Percentiles rank a stretch among this genome's conserved stretches.
Conservation (phyloP, 495 filamentous ascomycete genomes). For the Aspergillus nanangensis region DNA sequence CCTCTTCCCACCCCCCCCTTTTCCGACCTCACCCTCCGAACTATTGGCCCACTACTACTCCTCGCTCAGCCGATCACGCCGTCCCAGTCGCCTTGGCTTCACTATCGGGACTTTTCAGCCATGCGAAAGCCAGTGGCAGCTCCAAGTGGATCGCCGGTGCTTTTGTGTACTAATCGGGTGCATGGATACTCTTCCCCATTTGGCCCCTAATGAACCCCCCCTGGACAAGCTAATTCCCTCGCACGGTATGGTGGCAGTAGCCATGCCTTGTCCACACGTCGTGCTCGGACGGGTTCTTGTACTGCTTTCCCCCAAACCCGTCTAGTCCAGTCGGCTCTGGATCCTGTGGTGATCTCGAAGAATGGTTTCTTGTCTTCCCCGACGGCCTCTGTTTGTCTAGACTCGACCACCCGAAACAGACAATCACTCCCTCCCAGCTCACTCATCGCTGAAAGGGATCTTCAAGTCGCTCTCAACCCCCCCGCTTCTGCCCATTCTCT, state of each 20-base stretch:
- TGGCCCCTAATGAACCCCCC: conserved; percentile 39
- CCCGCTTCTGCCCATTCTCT: neutral
- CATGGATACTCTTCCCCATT: conserved; percentile 32
- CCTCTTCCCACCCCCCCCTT: conserved; percentile 3
- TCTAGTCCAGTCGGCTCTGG: conserved; percentile 8
- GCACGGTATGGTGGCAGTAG: too few relatives aligned
- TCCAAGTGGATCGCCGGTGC: conserved; percentile 27
- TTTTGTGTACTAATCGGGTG: conserved; percentile 32
- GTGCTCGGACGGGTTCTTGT: conserved; percentile 11
- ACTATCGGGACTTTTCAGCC: neutral
- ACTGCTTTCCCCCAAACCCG: conserved; percentile 4
- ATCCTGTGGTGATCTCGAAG: conserved; percentile 12
- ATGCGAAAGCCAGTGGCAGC: conserved; percentile 27
- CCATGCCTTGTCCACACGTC: conserved; percentile 17
- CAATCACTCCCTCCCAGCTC: neutral
- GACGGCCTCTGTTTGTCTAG: conserved; percentile 16
- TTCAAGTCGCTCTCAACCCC: conserved; percentile 2
- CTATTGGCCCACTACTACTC: neutral
- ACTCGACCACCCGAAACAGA: neutral
- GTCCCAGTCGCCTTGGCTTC: conserved; percentile 11
- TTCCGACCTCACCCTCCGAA: neutral
- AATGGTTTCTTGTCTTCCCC: too few relatives aligned
- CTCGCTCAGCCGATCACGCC: conserved; percentile 8
- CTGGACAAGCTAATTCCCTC: conserved; percentile 21
- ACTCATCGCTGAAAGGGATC: too few relatives aligned